These are phyloP conservation scores for Ilex asprella DNA, from an alignment of 257 asterid genomes.

Conservation along the genomic window DNA sequence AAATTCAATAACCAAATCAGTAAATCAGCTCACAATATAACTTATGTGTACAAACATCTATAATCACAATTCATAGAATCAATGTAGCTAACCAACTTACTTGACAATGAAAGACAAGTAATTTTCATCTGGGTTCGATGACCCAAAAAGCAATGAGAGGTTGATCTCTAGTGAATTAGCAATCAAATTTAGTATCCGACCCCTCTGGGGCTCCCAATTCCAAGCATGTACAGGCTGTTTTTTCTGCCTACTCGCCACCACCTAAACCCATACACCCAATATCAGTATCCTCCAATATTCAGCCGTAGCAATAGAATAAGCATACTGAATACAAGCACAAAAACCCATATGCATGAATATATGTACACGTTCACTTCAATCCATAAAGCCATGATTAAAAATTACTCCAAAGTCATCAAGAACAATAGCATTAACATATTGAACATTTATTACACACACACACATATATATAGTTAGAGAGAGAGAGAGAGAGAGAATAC, in stretches of 20 bases:
- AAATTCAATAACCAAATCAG: slow-evolving; percentile 8
- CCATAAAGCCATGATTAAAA: too few species aligned
- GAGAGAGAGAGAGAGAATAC: slow-evolving; percentile 25
- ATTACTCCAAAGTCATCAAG: too few species aligned
- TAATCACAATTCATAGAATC: not conserved
- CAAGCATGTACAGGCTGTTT: slow-evolving; percentile 56
- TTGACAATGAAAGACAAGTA: slow-evolving; percentile 78
- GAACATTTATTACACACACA: slow-evolving; percentile 1
- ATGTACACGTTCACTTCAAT: too few species aligned
- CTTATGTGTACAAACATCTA: not conserved
- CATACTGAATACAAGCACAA: too few species aligned
- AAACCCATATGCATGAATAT: too few species aligned
- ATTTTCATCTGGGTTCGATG: slow-evolving; percentile 84
- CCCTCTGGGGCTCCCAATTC: slow-evolving; percentile 86
- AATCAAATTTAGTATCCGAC: slow-evolving; percentile 62
- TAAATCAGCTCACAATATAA: not conserved
- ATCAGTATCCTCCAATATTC: not conserved
- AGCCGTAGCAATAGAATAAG: too few species aligned
- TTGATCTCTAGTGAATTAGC: slow-evolving; percentile 88
- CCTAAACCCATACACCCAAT: slow-evolving; percentile 38
- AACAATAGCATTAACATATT: not conserved
- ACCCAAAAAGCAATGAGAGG: slow-evolving; percentile 81
- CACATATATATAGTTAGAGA: not conserved
- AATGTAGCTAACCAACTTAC: slow-evolving; percentile 37
- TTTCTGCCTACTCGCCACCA: slow-evolving; percentile 54